Evolutionary conservation across 257 asterid species (phyloP), one percentile per base, ranked within the genome.

Genomic region (Scutellaria minor): DNA sequence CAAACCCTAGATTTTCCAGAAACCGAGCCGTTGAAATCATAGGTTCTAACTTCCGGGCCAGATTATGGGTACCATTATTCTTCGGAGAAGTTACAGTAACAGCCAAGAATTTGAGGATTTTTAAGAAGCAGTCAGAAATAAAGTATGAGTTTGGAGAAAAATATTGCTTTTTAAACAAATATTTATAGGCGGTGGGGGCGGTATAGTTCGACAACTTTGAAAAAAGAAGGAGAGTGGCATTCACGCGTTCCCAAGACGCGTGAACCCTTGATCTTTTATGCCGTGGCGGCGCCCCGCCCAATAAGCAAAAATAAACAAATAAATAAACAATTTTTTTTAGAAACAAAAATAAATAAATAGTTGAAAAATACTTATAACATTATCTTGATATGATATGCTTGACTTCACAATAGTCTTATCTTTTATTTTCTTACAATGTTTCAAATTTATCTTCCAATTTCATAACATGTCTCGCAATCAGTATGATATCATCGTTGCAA

Each of bases 1-100:
- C 41, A 67, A 59, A 59, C 75, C 71, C 54, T 68, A 31, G 65
- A 41, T 59, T 60, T 62, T 42, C 72, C 62, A 20, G 37, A 66
- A 70, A 22, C 68, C 22, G 42, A 44, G 45, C 18, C 27, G 70
- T 62, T 53, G 71, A 53, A 69, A 51, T 45, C 80, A 60, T 13
- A 53, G 58, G 68, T 48, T 48, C 51, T 9, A 14, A 57, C 64
- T 15, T 15, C 64, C 35, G 15, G 68, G 68, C 68, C 64, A 37
- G 78, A 58, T 35, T 18, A 45, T 13, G 66, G 39, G 27, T 18
- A 10, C 22, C 12, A 15, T 18, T 14, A 31, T 14, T 10, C 64
- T 53, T 13, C 5, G 50, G 15, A 66, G 60, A 66, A 53, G 22
- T 53, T 24, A 52, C 27, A 55, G 20, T 42, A 14, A 59, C 48